A percentile compares a stretch with the other conserved stretches of the same genome.
Conservation (phyloP, 1,284 basidiomycete genomes). For the Xanthoconium separans region DNA sequence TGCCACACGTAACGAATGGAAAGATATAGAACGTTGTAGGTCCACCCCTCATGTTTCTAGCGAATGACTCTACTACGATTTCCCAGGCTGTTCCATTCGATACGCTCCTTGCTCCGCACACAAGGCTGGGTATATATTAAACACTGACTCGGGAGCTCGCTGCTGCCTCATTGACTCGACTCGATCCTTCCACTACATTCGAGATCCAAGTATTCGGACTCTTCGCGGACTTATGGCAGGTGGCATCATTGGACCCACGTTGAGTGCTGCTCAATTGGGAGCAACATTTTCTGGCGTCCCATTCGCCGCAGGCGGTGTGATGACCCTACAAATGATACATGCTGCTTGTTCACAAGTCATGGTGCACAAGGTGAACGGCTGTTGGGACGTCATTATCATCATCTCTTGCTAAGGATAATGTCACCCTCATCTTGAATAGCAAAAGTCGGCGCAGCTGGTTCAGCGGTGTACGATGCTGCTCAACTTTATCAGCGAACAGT, state of each 20-base stretch:
- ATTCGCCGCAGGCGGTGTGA: conserved; percentile 40
- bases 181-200: neutral
- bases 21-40: conserved; percentile 1
- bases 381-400: neutral
- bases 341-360: conserved; percentile 42
- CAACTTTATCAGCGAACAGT: conserved; percentile 39
- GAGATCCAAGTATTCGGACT: neutral
- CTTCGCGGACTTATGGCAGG: conserved; percentile 25
- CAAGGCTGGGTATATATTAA: conserved; percentile 8
- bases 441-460: conserved; percentile 40
- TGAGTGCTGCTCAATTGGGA: conserved; percentile 40
- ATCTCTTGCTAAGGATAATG: conserved; percentile 4
- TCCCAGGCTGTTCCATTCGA: neutral
- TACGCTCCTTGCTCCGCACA: no score
- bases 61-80: neutral
- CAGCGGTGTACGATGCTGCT: conserved; percentile 41
- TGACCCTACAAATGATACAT: conserved; percentile 42
- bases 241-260: conserved; percentile 20
- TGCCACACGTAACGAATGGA: neutral
- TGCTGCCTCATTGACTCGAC: neutral
- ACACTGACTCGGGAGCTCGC: neutral
- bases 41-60: neutral
- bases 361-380: conserved; percentile 42
- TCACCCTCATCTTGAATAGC: conserved; percentile 28
- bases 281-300: conserved; percentile 44